Evolutionary conservation across 495 filamentous ascomycete species (phyloP).

Genomic region (Xylaria grammica): DNA sequence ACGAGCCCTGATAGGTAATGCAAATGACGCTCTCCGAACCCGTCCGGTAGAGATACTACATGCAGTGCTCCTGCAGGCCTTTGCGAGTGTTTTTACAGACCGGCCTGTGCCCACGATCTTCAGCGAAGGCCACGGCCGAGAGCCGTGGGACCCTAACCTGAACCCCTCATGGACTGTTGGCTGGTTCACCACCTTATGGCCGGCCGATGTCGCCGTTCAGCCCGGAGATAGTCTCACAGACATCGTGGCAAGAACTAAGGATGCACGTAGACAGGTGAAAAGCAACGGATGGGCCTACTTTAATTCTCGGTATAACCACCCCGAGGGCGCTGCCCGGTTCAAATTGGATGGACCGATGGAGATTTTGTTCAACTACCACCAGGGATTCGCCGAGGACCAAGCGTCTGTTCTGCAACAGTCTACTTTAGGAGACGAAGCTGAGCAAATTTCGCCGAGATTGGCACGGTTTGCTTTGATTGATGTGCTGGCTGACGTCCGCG

Average conservation of each 20-base stretch:
- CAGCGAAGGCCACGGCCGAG: constrained; percentile 42
- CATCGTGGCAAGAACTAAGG: constrained; percentile 24
- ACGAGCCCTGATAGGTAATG: constrained; percentile 22
- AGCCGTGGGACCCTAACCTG: constrained; percentile 29
- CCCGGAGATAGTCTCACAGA: constrained; percentile 7
- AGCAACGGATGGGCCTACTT: constrained; percentile 25
- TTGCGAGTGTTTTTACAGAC: constrained; percentile 39
- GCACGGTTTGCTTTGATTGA: constrained; percentile 62
- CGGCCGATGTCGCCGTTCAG: constrained; percentile 27
- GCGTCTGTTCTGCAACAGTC: constrained; percentile 48
- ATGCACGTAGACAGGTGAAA: constrained; percentile 17
- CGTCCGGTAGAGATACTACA: constrained; percentile 37
- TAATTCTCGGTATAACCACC: constrained; percentile 41
- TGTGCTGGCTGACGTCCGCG: constrained; percentile 44
- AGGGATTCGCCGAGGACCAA: constrained; percentile 57
- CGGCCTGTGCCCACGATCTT: constrained; percentile 51
- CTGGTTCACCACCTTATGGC: constrained; percentile 40
- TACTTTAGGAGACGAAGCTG: constrained; percentile 24
- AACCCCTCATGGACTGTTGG: constrained; percentile 37
- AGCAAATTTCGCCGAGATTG: constrained; percentile 44
- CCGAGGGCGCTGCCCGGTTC: constrained; percentile 36
- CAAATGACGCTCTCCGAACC: constrained; percentile 31
- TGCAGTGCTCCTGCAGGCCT: constrained; percentile 33
- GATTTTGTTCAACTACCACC: constrained; percentile 66
- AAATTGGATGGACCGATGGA: constrained; percentile 55